phyloP scores from a whole-genome alignment of 1,284 basidiomycete species.

The Termitomyces sp. region DNA sequence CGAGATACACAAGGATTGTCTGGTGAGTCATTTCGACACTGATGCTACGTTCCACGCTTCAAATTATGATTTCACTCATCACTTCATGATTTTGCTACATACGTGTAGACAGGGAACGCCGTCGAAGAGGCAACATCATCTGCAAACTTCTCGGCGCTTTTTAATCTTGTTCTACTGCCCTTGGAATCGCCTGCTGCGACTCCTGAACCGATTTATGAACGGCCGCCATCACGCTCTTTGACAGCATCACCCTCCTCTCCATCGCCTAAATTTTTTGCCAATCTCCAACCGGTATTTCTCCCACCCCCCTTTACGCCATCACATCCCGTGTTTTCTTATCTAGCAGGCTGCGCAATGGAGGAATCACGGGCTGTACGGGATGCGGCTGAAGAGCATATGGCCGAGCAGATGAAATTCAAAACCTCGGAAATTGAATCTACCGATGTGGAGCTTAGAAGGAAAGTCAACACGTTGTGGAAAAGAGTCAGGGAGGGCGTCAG shows the following conservation, averaged over 20 bases:
- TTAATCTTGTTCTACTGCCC: conserved; percentile 47
- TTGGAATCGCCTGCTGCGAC: conserved; percentile 23
- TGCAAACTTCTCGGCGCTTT: conserved; percentile 46
- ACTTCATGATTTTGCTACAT: conserved; percentile 9
- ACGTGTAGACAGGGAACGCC: conserved; percentile 42
- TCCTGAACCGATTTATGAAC: conserved; percentile 21
- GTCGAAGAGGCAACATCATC: conserved; percentile 40
- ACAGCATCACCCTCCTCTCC: conserved; percentile 21
- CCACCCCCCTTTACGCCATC: conserved; percentile 74
- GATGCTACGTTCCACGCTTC: conserved; percentile 1
- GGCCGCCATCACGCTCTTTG: conserved; percentile 20
- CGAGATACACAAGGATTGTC: conserved; percentile 57
- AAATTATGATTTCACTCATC: background rate
- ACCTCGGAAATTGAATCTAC: conserved; percentile 49
- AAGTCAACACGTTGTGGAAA: conserved; percentile 63
- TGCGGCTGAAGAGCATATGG: conserved; percentile 55
- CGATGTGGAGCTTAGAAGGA: conserved; percentile 48
- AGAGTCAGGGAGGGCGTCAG: conserved; percentile 49
- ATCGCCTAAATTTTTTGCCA: conserved; percentile 38
- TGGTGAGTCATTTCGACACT: conserved; percentile 47
- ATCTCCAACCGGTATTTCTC: conserved; percentile 55
- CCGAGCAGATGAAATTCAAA: conserved; percentile 51
- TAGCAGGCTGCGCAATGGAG: conserved; percentile 52
- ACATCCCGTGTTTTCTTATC: conserved; percentile 63
- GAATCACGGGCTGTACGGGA: conserved; percentile 52